Evolutionary conservation across 495 filamentous ascomycete species (phyloP).

Genomic region (Podospora anserina): DNA sequence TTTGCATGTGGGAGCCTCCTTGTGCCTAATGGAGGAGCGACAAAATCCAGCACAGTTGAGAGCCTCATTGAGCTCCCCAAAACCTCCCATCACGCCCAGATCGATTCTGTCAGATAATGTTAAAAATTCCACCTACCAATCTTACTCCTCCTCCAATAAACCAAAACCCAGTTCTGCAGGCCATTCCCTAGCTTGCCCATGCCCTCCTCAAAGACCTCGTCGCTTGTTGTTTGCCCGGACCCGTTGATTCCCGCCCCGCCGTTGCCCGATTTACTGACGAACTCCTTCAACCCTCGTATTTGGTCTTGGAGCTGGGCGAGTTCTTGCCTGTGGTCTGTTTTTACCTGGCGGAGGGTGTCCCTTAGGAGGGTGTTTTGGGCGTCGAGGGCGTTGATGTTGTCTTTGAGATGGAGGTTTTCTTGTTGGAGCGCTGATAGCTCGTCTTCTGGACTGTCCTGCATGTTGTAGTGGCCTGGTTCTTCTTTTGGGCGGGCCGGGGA

Average conservation of each 20-base stretch:
- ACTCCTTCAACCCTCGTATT: conserved; percentile 54
- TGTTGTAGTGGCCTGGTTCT: background rate
- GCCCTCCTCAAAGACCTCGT: conserved; percentile 51
- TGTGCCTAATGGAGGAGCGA: too few relatives aligned
- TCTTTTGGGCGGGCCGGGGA: conserved; percentile 23
- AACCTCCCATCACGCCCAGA: too few relatives aligned
- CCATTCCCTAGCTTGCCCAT: conserved; percentile 51
- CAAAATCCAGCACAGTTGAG: too few relatives aligned
- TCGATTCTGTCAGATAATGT: background rate
- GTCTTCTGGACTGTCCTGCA: background rate
- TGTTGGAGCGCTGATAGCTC: conserved; percentile 20
- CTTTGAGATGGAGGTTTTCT: conserved; percentile 31
- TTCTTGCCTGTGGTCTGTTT: conserved; percentile 31
- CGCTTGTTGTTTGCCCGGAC: conserved; percentile 42
- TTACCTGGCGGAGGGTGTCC: conserved; percentile 36
- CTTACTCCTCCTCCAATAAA: conserved; percentile 51
- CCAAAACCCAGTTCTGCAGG: conserved; percentile 58
- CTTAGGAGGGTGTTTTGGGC: conserved; percentile 37
- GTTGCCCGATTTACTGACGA: conserved; percentile 48
- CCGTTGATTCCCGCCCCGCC: conserved; percentile 28
- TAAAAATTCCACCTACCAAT: conserved; percentile 39
- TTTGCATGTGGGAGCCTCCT: background rate
- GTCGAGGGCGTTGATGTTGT: background rate
- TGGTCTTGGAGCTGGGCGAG: conserved; percentile 43
- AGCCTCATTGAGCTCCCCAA: too few relatives aligned